Evolutionary conservation across 1,284 basidiomycete genomes (phyloP).

Genomic region (Farysia itapuensis): DNA sequence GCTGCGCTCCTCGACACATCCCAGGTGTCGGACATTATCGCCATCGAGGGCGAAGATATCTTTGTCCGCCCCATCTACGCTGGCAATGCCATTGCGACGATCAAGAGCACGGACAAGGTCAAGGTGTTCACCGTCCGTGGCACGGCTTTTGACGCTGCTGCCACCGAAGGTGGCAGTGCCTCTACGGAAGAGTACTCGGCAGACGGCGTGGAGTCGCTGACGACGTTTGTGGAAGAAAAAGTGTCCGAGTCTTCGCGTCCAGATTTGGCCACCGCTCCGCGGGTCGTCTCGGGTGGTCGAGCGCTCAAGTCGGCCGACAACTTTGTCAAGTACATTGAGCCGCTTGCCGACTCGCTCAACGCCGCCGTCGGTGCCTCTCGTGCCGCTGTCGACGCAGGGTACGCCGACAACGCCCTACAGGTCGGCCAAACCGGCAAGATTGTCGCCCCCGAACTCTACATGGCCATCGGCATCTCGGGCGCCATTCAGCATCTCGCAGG

Average conservation of each 20-base stretch:
- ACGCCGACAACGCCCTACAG: constrained; percentile 96
- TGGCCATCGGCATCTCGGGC: constrained; percentile 95
- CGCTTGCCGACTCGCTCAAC: constrained; percentile 86
- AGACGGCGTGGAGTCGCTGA: constrained; percentile 65
- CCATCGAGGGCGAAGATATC: constrained; percentile 75
- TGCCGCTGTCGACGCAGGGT: constrained; percentile 96
- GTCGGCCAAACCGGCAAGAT: constrained; percentile 98
- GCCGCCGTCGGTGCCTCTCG: constrained; percentile 96
- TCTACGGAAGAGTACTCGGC: constrained; percentile 71
- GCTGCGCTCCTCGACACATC: constrained; percentile 75
- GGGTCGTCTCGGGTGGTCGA: constrained; percentile 92
- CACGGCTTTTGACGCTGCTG: constrained; percentile 81
- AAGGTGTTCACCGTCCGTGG: constrained; percentile 95
- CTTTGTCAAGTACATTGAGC: constrained; percentile 83
- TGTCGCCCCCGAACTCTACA: constrained; percentile 79
- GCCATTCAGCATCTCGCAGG: constrained; percentile 98
- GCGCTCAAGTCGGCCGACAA: constrained; percentile 93
- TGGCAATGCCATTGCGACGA: constrained; percentile 93
- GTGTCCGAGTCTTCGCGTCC: constrained; percentile 90
- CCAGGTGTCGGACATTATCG: constrained; percentile 84
- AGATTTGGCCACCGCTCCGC: constrained; percentile 81
- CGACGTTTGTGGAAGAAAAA: constrained; percentile 79
- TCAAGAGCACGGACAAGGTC: constrained; percentile 77
- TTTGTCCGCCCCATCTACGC: constrained; percentile 97
- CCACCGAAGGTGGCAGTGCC: constrained; percentile 64